Evolutionary conservation across 2,329 filamentous ascomycete genomes (phyloP).

Genomic region (Pseudogymnoascus sp.): DNA sequence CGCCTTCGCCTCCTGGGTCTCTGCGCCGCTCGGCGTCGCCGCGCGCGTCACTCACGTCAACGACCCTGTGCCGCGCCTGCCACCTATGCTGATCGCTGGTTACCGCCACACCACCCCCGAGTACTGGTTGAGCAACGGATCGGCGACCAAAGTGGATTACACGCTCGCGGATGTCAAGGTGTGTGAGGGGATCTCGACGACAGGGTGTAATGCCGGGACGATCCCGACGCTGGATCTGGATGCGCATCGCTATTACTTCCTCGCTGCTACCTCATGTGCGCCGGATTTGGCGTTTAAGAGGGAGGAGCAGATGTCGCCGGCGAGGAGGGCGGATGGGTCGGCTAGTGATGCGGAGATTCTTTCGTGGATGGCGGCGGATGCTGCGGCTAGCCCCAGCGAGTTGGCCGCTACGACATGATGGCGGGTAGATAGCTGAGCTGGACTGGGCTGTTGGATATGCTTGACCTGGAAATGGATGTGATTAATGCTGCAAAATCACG

Average conservation of each 20-base stretch:
- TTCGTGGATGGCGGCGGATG: background rate
- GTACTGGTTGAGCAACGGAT: slow-evolving; percentile 51
- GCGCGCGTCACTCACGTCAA: slow-evolving; percentile 61
- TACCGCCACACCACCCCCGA: slow-evolving; percentile 65
- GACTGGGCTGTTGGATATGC: background rate
- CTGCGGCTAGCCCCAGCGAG: background rate
- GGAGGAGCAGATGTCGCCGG: background rate
- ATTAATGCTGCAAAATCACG: background rate
- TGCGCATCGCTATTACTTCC: slow-evolving; percentile 46
- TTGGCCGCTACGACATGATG: background rate
- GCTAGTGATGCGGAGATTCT: background rate
- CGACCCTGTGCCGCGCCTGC: slow-evolving; percentile 64
- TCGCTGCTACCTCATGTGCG: slow-evolving; percentile 36
- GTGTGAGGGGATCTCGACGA: slow-evolving; percentile 44
- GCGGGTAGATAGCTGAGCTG: background rate
- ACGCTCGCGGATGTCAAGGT: slow-evolving; percentile 36
- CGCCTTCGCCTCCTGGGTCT: slow-evolving; percentile 48
- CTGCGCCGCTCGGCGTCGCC: slow-evolving; percentile 44
- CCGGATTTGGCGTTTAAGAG: slow-evolving; percentile 10
- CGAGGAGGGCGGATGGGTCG: background rate
- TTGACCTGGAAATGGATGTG: background rate
- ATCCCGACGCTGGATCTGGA: slow-evolving; percentile 35
- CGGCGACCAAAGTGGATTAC: slow-evolving; percentile 32
- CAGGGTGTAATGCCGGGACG: slow-evolving; percentile 46
- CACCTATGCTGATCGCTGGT: slow-evolving; percentile 48